Conservation (phyloP, 1,139 yeast species). For the Magnusiomyces magnusii region DNA sequence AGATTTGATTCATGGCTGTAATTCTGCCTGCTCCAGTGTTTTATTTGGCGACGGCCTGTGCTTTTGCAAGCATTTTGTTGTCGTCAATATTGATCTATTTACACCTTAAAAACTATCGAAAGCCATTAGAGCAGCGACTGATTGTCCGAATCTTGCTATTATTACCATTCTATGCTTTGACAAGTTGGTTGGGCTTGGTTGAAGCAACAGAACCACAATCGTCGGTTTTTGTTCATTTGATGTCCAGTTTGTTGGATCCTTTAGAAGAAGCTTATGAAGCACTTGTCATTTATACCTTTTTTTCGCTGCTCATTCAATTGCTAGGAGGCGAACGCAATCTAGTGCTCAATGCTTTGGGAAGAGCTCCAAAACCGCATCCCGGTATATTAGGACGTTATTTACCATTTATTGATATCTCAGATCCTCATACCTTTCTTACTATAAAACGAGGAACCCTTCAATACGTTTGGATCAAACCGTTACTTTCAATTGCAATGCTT, state of each 20-base stretch:
- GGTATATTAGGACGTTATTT: constrained; percentile 44
- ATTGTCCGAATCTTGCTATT: constrained; percentile 69
- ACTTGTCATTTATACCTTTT: constrained; percentile 89
- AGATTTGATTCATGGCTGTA: background rate
- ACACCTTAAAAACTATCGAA: constrained; percentile 67
- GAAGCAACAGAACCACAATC: constrained; percentile 39
- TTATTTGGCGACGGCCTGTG: constrained; percentile 18
- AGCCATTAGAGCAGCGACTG: constrained; percentile 81
- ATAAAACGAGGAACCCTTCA: constrained; percentile 85
- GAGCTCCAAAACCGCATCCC: constrained; percentile 57
- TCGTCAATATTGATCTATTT: constrained; percentile 42
- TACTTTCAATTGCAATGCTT: constrained; percentile 53
- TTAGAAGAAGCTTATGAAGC: constrained; percentile 89
- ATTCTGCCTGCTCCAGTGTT: background rate
- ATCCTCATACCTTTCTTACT: constrained; percentile 67
- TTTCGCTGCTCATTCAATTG: constrained; percentile 69
- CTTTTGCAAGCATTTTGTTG: constrained; percentile 34
- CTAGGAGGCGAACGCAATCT: constrained; percentile 90
- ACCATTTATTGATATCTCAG: constrained; percentile 69
- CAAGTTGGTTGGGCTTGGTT: constrained; percentile 51
- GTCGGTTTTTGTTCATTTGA: background rate
- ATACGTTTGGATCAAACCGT: constrained; percentile 91
- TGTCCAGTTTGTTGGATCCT: constrained; percentile 50
- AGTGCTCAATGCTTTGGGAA: constrained; percentile 62
- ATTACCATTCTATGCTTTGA: constrained; percentile 46